A percentile compares a stretch with the other conserved stretches of the same genome.
Evolutionary conservation across 2,329 filamentous ascomycete species (phyloP).

Genomic region (Cadophora sp.): DNA sequence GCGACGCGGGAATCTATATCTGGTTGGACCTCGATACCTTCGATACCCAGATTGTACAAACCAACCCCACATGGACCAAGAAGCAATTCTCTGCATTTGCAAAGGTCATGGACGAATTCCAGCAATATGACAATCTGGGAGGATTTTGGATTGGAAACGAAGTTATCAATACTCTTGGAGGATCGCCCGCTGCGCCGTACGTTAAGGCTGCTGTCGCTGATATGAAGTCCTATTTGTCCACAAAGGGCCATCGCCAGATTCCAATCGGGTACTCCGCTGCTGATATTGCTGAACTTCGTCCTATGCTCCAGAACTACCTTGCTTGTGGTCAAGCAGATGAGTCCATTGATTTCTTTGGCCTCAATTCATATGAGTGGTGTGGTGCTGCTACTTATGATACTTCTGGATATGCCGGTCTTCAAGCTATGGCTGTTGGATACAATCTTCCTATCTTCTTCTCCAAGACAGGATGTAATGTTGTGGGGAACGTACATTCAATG

Average conservation of each 20-base stretch:
- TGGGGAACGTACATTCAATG: conserved; percentile 66
- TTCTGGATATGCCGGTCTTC: conserved; percentile 72
- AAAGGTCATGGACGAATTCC: conserved; percentile 71
- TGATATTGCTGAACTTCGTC: conserved; percentile 72
- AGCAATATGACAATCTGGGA: conserved; percentile 72
- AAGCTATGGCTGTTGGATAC: conserved; percentile 68
- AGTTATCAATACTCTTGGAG: conserved; percentile 68
- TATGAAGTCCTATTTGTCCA: conserved; percentile 58
- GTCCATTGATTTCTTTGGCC: conserved; percentile 67
- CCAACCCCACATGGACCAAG: conserved; percentile 71
- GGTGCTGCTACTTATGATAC: conserved; percentile 60
- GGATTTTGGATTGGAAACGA: conserved; percentile 91
- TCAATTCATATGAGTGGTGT: conserved; percentile 73
- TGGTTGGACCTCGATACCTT: conserved; percentile 84
- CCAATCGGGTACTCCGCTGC: conserved; percentile 67
- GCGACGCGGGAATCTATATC: conserved; percentile 80
- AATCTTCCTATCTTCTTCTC: conserved; percentile 84
- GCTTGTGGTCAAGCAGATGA: conserved; percentile 71
- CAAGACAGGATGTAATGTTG: conserved; percentile 82
- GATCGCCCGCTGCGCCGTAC: conserved; percentile 59
- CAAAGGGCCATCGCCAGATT: conserved; percentile 54
- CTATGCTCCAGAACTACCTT: conserved; percentile 74
- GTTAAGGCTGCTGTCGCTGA: conserved; percentile 65
- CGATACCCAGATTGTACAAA: conserved; percentile 68
- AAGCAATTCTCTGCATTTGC: conserved; percentile 71